phyloP scores from a whole-genome alignment of 805 yeast species.

The Candida verbasci region DNA sequence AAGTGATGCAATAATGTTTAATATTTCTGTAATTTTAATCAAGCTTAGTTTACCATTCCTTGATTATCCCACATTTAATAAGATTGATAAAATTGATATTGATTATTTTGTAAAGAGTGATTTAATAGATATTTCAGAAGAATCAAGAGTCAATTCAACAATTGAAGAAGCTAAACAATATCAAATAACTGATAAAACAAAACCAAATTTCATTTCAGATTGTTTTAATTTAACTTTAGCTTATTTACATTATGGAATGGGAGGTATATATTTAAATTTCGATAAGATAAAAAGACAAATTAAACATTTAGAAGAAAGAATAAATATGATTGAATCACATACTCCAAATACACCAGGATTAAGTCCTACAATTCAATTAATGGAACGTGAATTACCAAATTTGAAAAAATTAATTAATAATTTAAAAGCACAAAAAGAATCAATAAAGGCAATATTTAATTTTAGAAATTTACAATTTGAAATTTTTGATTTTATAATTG shows the following conservation, averaged over 20 bases:
- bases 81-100: constrained; percentile 72
- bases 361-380: constrained; percentile 21
- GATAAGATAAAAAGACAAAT: constrained; percentile 49
- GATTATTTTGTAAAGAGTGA: constrained; percentile 57
- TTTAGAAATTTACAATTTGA: constrained; percentile 57
- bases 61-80: constrained; percentile 53
- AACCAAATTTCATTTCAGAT: constrained; percentile 82
- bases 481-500: constrained; percentile 72
- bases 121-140: constrained; percentile 67
- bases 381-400: constrained; percentile 44
- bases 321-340: constrained; percentile 40
- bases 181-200: constrained; percentile 30
- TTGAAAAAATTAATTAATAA: constrained; percentile 33
- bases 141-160: constrained; percentile 79
- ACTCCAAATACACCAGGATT: constrained; percentile 19
- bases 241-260: constrained; percentile 82
- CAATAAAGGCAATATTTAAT: constrained; percentile 60
- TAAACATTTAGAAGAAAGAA: constrained; percentile 45
- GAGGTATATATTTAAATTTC: constrained; percentile 61
- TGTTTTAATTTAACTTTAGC: constrained; percentile 78
- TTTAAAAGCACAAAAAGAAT: constrained; percentile 44
- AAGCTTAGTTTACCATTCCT: constrained; percentile 81
- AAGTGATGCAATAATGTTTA: constrained; percentile 78
- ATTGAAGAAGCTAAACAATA: constrained; percentile 62
- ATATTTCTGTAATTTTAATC: constrained; percentile 62